A percentile compares a stretch with the other conserved stretches of the same genome.
Conservation (phyloP, 108 stramenopile species). For the Bacterosira constricta region DNA sequence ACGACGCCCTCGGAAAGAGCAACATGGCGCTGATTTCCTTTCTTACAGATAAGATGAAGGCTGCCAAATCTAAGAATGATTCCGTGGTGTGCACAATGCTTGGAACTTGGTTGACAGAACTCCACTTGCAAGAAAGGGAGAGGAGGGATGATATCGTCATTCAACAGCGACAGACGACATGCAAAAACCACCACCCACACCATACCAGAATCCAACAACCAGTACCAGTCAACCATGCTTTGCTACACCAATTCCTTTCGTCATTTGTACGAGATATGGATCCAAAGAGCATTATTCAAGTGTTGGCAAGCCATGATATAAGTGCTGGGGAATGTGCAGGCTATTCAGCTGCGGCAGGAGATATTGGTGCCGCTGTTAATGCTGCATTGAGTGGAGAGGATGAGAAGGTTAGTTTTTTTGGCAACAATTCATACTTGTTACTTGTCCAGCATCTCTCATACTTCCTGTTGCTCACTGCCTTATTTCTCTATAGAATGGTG, state of each 20-base stretch:
- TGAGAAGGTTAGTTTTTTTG: conserved; percentile 39
- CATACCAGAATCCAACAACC: conserved; percentile 20
- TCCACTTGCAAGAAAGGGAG: conserved; percentile 72
- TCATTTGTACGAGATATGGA: conserved; percentile 77
- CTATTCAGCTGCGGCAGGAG: conserved; percentile 73
- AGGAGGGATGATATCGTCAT: background rate
- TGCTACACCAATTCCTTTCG: conserved; percentile 72
- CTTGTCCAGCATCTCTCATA: background rate
- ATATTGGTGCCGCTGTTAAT: conserved; percentile 74
- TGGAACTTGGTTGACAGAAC: conserved; percentile 85
- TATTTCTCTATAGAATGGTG: conserved; percentile 52
- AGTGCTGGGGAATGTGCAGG: conserved; percentile 76
- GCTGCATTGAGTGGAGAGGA: conserved; percentile 70
- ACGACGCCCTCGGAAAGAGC: conserved; percentile 60
- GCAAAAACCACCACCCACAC: background rate
- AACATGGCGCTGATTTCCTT: conserved; percentile 81
- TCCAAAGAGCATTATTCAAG: conserved; percentile 75
- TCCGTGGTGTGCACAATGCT: conserved; percentile 81
- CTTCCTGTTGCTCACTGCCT: conserved; percentile 5
- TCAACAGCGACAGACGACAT: background rate
- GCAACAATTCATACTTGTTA: too few relatives aligned
- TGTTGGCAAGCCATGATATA: conserved; percentile 81
- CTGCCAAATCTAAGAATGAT: conserved; percentile 69
- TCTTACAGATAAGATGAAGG: conserved; percentile 80
- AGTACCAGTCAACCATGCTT: conserved; percentile 42